These are phyloP conservation scores for Fraxinus quadrangulata DNA, from an alignment of 257 asterid genomes.

Conservation along the genomic window DNA sequence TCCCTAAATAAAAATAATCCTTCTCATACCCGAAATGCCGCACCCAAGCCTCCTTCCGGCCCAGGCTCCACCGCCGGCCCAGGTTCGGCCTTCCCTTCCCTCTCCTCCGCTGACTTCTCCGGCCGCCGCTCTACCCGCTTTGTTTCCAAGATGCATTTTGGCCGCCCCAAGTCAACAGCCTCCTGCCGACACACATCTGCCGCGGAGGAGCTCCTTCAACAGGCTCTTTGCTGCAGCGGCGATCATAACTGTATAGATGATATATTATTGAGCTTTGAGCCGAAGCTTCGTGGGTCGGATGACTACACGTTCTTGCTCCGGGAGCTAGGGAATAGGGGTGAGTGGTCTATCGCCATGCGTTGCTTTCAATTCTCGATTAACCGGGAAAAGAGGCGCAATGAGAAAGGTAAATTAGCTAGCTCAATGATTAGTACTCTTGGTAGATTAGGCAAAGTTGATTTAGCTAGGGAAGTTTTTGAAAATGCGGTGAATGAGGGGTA, in stretches of 20 bases:
- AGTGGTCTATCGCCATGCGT: slow-evolving; percentile 60
- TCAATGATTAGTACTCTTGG: slow-evolving; percentile 94
- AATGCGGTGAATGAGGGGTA: slow-evolving; percentile 68
- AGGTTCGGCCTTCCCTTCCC: slow-evolving; percentile 38
- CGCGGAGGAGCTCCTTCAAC: slow-evolving; percentile 68
- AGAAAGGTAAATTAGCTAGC: slow-evolving; percentile 78
- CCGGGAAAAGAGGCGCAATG: slow-evolving; percentile 58
- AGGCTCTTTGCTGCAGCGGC: slow-evolving; percentile 39
- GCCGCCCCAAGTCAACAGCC: slow-evolving; percentile 61
- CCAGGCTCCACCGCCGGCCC: slow-evolving; percentile 30
- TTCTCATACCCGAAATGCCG: slow-evolving; percentile 32
- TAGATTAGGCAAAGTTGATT: slow-evolving; percentile 77
- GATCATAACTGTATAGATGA: slow-evolving; percentile 38
- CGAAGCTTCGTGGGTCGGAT: slow-evolving; percentile 64
- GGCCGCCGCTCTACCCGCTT: slow-evolving; percentile 83
- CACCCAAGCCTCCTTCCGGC: slow-evolving; percentile 37
- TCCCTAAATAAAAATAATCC: slow-evolving; percentile 46
- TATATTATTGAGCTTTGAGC: slow-evolving; percentile 45
- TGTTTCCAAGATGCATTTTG: slow-evolving; percentile 88
- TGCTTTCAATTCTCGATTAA: slow-evolving; percentile 76
- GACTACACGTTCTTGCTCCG: slow-evolving; percentile 73
- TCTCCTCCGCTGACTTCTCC: slow-evolving; percentile 68
- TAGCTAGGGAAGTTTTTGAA: slow-evolving; percentile 71
- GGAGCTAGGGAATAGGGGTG: slow-evolving; percentile 88
- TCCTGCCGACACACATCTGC: slow-evolving; percentile 68